These are phyloP conservation scores for Phanerochaete carnosa DNA, from an alignment of 768 basidiomycete genomes.

Conservation along the genomic window DNA sequence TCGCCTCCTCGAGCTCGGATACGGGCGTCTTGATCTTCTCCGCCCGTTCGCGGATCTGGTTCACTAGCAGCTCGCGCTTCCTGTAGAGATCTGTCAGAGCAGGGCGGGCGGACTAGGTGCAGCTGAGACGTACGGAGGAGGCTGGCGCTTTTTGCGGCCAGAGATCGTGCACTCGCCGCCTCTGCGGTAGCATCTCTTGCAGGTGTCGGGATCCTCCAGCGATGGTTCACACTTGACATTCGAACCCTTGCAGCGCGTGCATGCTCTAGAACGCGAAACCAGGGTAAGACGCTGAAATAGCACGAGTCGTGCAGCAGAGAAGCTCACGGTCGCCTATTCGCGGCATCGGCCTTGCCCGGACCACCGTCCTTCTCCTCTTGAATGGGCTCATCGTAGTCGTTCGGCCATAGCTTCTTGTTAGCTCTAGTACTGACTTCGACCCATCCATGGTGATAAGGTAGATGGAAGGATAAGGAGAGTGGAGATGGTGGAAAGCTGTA, in stretches of 20 bases:
- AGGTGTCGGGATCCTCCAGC: conserved; percentile 59
- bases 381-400: neutral
- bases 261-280: conserved; percentile 39
- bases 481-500: too few relatives aligned
- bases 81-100: conserved; percentile 34
- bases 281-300: neutral
- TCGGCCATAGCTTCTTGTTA: neutral
- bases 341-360: neutral
- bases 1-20: conserved; percentile 56
- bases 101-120: neutral
- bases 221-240: conserved; percentile 75
- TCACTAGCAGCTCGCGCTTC: conserved; percentile 76
- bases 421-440: too few relatives aligned
- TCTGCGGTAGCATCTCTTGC: conserved; percentile 69
- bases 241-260: conserved; percentile 61
- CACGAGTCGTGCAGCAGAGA: neutral
- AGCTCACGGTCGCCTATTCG: conserved; percentile 9
- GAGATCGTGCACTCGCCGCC: conserved; percentile 73
- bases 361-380: neutral
- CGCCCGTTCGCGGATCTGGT: conserved; percentile 71
- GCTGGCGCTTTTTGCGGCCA: conserved; percentile 73
- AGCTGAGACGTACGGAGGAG: conserved; percentile 55
- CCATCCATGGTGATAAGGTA: too few relatives aligned
- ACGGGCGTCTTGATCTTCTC: conserved; percentile 68
- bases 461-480: too few relatives aligned